Percentiles rank a stretch among this genome's conserved stretches.
These are phyloP conservation scores for Alectoria sarmentosa DNA, from an alignment of 495 filamentous ascomycete species.

Conservation along the genomic window DNA sequence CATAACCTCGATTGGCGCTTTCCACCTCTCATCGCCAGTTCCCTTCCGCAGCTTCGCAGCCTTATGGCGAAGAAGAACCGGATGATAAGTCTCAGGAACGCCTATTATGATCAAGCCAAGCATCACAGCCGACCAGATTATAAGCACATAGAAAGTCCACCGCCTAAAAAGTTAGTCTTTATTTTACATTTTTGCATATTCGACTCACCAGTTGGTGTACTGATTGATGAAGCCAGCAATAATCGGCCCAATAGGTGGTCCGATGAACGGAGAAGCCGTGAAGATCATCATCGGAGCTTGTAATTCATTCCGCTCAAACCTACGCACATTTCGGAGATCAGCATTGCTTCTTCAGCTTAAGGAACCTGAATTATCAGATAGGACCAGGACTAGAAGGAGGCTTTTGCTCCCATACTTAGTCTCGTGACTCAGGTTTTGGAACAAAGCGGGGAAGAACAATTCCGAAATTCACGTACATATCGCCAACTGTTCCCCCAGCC, in stretches of 20 bases:
- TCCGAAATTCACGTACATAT: conserved; percentile 40
- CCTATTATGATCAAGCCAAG: conserved; percentile 58
- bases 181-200: background rate
- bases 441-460: too few species aligned
- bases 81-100: conserved; percentile 89
- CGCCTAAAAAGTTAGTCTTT: conserved; percentile 39
- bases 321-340: background rate
- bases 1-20: conserved; percentile 74
- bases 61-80: conserved; percentile 66
- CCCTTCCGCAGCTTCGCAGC: conserved; percentile 63
- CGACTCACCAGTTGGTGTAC: conserved; percentile 58
- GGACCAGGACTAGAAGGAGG: too few species aligned
- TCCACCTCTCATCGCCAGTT: conserved; percentile 69
- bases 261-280: conserved; percentile 70
- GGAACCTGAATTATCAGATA: too few species aligned
- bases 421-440: too few species aligned
- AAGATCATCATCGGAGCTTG: conserved; percentile 76
- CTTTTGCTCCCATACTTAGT: too few species aligned
- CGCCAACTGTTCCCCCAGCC: conserved; percentile 84
- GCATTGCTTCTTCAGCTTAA: too few species aligned
- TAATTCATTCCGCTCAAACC: conserved; percentile 65
- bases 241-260: conserved; percentile 40
- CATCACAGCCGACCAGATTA: conserved; percentile 70
- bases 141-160: conserved; percentile 83
- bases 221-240: conserved; percentile 71